Conservation (phyloP, 306 rosid genomes). For the Prunus davidiana region DNA sequence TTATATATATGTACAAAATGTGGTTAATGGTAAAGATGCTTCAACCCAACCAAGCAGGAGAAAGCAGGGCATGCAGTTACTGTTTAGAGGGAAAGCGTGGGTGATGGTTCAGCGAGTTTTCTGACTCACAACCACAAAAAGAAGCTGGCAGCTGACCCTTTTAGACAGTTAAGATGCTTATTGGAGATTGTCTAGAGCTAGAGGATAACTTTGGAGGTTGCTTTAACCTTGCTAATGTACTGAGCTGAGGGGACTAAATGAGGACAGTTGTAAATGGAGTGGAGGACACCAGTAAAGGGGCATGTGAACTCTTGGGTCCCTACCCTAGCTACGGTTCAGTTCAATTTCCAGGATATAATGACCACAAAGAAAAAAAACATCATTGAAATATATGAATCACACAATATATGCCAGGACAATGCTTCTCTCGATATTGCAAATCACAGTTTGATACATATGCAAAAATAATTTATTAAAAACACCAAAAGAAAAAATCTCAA, state of each 20-base stretch:
- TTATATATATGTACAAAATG: not conserved
- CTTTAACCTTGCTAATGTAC: slow-evolving; percentile 13
- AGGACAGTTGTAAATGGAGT: slow-evolving; percentile 60
- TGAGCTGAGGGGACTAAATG: slow-evolving; percentile 10
- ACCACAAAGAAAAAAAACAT: too few species aligned
- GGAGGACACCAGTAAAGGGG: slow-evolving; percentile 38
- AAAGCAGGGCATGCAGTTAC: not conserved
- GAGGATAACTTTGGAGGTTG: slow-evolving; percentile 25
- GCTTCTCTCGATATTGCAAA: too few species aligned
- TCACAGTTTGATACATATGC: accelerated
- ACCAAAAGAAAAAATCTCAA: too few species aligned
- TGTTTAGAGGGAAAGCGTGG: not conserved
- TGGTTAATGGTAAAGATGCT: not conserved
- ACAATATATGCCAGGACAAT: not conserved
- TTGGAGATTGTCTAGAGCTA: slow-evolving; percentile 24
- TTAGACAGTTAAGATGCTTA: not conserved
- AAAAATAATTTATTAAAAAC: too few species aligned
- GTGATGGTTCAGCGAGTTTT: not conserved
- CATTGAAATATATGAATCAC: not conserved
- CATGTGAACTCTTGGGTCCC: slow-evolving; percentile 76
- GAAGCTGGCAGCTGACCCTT: not conserved
- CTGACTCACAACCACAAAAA: not conserved
- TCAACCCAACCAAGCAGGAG: not conserved
- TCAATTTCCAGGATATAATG: slow-evolving; percentile 12
- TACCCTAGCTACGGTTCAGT: slow-evolving; percentile 9